Percentiles rank a stretch among this genome's conserved stretches.
These are phyloP conservation scores for Aspergillus bertholletiae DNA, from an alignment of 495 filamentous ascomycete species.

Conservation along the genomic window DNA sequence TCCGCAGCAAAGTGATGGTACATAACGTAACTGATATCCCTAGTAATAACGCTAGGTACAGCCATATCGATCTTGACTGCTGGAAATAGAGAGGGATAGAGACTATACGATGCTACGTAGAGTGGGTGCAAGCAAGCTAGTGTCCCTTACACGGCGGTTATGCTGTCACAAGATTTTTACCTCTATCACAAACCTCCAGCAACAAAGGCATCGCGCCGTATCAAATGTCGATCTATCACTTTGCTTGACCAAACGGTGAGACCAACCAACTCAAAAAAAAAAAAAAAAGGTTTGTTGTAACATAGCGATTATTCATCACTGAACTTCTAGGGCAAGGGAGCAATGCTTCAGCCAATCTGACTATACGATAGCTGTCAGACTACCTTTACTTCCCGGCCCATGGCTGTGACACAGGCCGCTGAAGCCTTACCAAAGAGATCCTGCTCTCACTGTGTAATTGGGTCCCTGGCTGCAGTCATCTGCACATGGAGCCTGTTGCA, in stretches of 20 bases:
- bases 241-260: conserved; percentile 2
- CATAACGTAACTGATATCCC: not conserved
- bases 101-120: too few relatives aligned
- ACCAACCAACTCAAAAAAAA: not conserved
- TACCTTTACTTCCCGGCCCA: conserved; percentile 1
- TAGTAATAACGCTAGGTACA: too few relatives aligned
- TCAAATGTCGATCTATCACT: conserved; percentile 12
- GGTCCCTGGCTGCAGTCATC: conserved; percentile 15
- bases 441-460: conserved; percentile 10
- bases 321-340: not conserved
- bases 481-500: conserved; percentile 10
- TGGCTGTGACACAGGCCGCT: conserved; percentile 2
- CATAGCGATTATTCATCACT: not conserved
- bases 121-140: not conserved
- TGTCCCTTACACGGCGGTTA: conserved; percentile 8
- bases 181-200: conserved; percentile 5
- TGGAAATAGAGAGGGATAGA: too few relatives aligned
- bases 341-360: not conserved
- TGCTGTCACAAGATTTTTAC: conserved; percentile 15
- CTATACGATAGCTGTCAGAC: conserved; percentile 5
- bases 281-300: not conserved
- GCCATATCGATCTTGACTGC: too few relatives aligned
- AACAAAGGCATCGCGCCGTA: conserved; percentile 3
- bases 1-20: conserved; percentile 6
- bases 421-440: conserved; percentile 7